Evolutionary conservation across 2,329 filamentous ascomycete genomes (phyloP).

Genomic region (Blastomyces gilchristii): DNA sequence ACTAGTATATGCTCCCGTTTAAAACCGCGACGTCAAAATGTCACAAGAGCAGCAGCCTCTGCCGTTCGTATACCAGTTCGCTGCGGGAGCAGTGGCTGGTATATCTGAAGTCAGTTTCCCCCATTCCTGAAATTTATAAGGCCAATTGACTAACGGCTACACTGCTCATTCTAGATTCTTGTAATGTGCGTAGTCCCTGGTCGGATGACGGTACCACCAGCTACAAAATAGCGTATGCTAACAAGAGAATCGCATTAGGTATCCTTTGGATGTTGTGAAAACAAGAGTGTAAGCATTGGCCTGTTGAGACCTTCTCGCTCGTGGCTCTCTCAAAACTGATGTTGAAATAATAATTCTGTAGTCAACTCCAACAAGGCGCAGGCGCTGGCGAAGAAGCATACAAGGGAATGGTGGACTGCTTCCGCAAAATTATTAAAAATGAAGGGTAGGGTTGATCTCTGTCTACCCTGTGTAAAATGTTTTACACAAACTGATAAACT

Average conservation of each 20-base stretch:
- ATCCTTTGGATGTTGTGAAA: constrained; percentile 97
- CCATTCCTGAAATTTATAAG: background rate
- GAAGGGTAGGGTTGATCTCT: constrained; percentile 59
- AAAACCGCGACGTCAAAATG: constrained; percentile 40
- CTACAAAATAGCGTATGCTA: background rate
- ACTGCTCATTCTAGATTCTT: constrained; percentile 55
- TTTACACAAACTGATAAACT: background rate
- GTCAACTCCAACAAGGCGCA: constrained; percentile 73
- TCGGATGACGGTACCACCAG: background rate
- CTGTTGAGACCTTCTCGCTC: constrained; percentile 5
- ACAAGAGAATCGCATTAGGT: constrained; percentile 49
- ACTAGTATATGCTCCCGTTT: background rate
- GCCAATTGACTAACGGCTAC: constrained; percentile 16
- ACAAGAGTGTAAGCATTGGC: constrained; percentile 68
- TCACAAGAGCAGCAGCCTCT: constrained; percentile 57
- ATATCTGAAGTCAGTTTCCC: constrained; percentile 71
- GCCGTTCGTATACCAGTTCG: constrained; percentile 90
- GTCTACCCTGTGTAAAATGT: background rate
- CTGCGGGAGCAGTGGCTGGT: constrained; percentile 89
- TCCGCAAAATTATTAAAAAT: constrained; percentile 89
- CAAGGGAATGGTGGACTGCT: constrained; percentile 96
- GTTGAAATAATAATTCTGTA: constrained; percentile 29
- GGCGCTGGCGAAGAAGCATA: constrained; percentile 70
- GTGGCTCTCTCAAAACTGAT: background rate
- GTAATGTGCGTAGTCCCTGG: constrained; percentile 55